Evolutionary conservation across 129 eudicot species (phyloP).

Genomic region (Flaveria sonorensis): DNA sequence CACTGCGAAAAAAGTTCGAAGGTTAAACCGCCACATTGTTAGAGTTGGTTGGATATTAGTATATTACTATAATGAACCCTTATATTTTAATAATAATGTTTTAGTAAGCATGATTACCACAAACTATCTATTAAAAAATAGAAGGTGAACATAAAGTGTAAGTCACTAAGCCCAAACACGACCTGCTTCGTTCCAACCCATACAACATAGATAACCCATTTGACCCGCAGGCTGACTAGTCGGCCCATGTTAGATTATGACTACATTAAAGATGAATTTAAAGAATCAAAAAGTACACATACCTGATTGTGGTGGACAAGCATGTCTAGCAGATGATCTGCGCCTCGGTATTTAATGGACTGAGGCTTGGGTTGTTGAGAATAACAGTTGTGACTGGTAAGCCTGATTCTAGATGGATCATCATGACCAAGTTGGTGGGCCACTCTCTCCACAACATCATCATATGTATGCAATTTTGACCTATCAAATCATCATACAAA

Average conservation of each 20-base stretch:
- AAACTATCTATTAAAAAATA: background rate
- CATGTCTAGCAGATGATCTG: slow-evolving; percentile 83
- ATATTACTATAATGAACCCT: background rate
- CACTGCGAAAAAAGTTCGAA: background rate
- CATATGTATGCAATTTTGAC: slow-evolving; percentile 78
- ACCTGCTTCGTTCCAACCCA: background rate
- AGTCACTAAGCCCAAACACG: background rate
- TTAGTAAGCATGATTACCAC: background rate
- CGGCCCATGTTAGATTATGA: background rate
- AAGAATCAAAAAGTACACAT: slow-evolving; percentile 2
- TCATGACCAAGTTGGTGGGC: slow-evolving; percentile 66
- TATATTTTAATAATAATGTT: background rate
- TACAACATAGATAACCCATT: background rate
- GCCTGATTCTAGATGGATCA: slow-evolving; percentile 90
- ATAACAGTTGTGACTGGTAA: slow-evolving; percentile 91
- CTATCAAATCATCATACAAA: slow-evolving; percentile 36
- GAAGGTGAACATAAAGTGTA: background rate
- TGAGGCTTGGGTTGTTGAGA: slow-evolving; percentile 97
- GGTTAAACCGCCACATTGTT: background rate
- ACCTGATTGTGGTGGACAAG: slow-evolving; percentile 94
- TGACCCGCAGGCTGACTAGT: background rate
- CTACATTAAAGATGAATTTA: background rate
- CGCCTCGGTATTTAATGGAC: slow-evolving; percentile 68
- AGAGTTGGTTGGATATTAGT: background rate
- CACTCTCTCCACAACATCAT: slow-evolving; percentile 88